A percentile compares a stretch with the other conserved stretches of the same genome.
These are phyloP conservation scores for Phaseolus lunatus DNA, from an alignment of 306 rosid species.

Conservation along the genomic window DNA sequence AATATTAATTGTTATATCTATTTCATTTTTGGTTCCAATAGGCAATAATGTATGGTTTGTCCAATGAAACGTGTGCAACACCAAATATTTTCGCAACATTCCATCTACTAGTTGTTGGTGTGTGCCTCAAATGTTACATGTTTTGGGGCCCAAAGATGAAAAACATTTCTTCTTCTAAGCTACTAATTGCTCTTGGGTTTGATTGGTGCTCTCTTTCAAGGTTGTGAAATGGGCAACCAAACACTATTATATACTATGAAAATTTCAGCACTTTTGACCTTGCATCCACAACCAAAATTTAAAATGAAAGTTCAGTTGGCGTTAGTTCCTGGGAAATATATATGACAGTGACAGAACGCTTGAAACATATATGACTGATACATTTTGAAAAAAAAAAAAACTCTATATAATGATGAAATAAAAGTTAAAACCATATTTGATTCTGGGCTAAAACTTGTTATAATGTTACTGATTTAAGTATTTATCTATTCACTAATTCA, in stretches of 20 bases:
- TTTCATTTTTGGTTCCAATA: slow-evolving; percentile 15
- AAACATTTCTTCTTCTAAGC: neutral
- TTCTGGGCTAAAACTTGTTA: neutral
- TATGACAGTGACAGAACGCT: neutral
- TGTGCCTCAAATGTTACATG: neutral
- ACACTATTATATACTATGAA: neutral
- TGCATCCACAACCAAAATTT: neutral
- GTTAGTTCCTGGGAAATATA: slow-evolving; percentile 17
- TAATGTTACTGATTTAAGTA: neutral
- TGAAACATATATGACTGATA: neutral
- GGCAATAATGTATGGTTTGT: neutral
- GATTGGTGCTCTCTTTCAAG: slow-evolving; percentile 9
- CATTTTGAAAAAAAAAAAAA: too few relatives aligned
- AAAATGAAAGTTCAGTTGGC: neutral
- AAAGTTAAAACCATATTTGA: neutral
- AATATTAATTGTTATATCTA: neutral
- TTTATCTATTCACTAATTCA: neutral
- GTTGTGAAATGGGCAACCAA: slow-evolving; percentile 5
- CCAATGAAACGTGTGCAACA: slow-evolving; percentile 36
- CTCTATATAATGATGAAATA: neutral
- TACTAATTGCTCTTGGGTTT: neutral
- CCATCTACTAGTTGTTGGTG: neutral
- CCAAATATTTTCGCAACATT: neutral
- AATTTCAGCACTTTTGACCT: slow-evolving; percentile 24
- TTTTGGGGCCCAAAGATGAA: slow-evolving; percentile 15